Evolutionary conservation across 2,329 filamentous ascomycete genomes (phyloP), one percentile per base, ranked within the genome.

Genomic region (Apiospora rasikravindrae): DNA sequence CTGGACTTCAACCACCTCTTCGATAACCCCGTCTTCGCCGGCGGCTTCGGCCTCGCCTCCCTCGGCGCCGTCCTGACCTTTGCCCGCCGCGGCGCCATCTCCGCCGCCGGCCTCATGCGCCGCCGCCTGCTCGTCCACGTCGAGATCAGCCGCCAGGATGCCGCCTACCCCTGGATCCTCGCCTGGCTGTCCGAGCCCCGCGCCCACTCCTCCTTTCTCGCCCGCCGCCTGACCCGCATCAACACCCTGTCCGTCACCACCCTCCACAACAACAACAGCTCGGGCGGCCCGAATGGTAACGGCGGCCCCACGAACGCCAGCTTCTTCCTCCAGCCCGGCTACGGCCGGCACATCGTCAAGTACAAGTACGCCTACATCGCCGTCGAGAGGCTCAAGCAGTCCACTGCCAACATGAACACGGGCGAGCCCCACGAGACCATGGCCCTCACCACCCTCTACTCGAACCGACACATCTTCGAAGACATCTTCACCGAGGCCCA

Each of bases 381-480:
- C 1, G 94, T 99, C 74, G 93, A 93, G 77, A 88, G 96, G 70
- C 92, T 97, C 81, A 94, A 97, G 76, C 94, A 97, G 80, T 89
- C 88, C 49, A 96, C 95, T 71, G 92, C 94, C 0, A 94, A 96
- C 78, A 89, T 93, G 78, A 90, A 91, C 69, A 95, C 92, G 37
- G 96, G 96, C 72, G 93, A 94, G 76, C 96, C 96, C 0, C 97
- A 98, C 85, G 96, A 99, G 84, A 97, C 95, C 0, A 89, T 99
- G 68, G 96, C 94, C 72, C 85, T 99, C 73, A 98, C 96, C 3
- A 96, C 96, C 0, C 87, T 99, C 16, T 98, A 97, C 86, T 89
- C 94, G 67, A 92, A 98, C 77, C 92, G 95, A 3, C 90, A 96
- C 77, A 89, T 98, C 19, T 98, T 99, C 78, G 94, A 97, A 80